Evolutionary conservation across 2,329 filamentous ascomycete genomes (phyloP), one percentile per base, ranked within the genome.

Genomic region (Aureobasidium leucospermi): DNA sequence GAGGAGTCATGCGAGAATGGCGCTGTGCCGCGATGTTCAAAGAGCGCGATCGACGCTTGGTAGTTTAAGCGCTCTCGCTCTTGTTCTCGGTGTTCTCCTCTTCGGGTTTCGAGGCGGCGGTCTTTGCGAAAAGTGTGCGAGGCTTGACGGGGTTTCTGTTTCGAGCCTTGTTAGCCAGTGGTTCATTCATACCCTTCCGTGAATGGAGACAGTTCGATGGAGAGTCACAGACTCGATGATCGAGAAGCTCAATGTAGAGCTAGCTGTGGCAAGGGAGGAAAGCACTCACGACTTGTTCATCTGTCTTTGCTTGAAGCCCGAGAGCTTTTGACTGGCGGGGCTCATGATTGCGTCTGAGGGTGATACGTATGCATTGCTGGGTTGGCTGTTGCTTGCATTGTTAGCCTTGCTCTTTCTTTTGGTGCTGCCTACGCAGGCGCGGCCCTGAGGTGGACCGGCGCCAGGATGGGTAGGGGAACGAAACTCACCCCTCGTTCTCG

Each of bases 311-410:
- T 89, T 88, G 74, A 92, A 84, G 42, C 87, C 86, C 64, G 81
- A 87, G 67, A 94, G 82, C 81, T 94, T 94, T 73, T 88, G 86
- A 16, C 86, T 88, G 74, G 89, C 91, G 38, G 90, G 90, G 67
- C 87, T 91, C 85, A 91, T 89, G 78, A 95, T 92, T 75, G 85
- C 85, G 74, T 95, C 90, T n/a, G 88, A 92, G 2, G 90, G 90
- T 16, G 88, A 92, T 71, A 92, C 79, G 75, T 92, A 93, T 65
- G 81, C 77, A 67, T 79, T 76, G 38, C 42, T 53, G n/a, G 32
- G 11, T 41, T 61, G 39, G 59, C 56, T 62, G 45, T 23, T 49
- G 1, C 6, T 5, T 16, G 7, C 6, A 43, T 15, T 34, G 45
- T 58, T 3, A 58, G 56, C 42, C 43, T 19, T 57, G 31, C 36